Percentiles rank a stretch among this genome's conserved stretches.
Evolutionary conservation across 441 rosid genomes (phyloP).

Genomic region (Dalechampia spathulata): DNA sequence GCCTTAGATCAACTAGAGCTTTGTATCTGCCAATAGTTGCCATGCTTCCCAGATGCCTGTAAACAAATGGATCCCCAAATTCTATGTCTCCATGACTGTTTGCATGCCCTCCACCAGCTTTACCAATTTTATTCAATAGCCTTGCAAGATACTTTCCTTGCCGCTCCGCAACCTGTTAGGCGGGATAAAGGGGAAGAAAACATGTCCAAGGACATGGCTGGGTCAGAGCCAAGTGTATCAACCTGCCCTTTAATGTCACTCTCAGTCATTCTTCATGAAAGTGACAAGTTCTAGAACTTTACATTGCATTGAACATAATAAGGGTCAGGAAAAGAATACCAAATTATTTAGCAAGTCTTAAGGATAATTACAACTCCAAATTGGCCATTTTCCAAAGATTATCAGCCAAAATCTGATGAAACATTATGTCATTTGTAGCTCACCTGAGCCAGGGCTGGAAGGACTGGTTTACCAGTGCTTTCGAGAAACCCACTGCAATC

Average conservation of each 20-base stretch:
- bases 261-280: no score
- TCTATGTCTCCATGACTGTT: conserved; percentile 40
- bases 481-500: conserved; percentile 91
- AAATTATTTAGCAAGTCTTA: no score
- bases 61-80: conserved; percentile 64
- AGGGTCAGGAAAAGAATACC: no score
- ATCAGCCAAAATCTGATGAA: not conserved
- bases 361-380: not conserved
- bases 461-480: conserved; percentile 66
- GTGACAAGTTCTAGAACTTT: no score
- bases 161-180: conserved; percentile 74
- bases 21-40: conserved; percentile 80
- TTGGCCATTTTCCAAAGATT: not conserved
- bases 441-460: conserved; percentile 92
- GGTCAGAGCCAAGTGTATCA: no score
- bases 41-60: conserved; percentile 92
- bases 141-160: conserved; percentile 73
- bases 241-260: no score
- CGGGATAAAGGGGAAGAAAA: not conserved
- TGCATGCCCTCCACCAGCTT: conserved; percentile 66
- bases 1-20: conserved; percentile 84
- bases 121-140: conserved; percentile 48
- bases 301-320: no score
- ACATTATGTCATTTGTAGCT: not conserved
- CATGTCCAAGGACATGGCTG: not conserved